Percentiles rank a stretch among this genome's conserved stretches.
phyloP scores from a whole-genome alignment of 306 rosid species.

The Vigna radiata region DNA sequence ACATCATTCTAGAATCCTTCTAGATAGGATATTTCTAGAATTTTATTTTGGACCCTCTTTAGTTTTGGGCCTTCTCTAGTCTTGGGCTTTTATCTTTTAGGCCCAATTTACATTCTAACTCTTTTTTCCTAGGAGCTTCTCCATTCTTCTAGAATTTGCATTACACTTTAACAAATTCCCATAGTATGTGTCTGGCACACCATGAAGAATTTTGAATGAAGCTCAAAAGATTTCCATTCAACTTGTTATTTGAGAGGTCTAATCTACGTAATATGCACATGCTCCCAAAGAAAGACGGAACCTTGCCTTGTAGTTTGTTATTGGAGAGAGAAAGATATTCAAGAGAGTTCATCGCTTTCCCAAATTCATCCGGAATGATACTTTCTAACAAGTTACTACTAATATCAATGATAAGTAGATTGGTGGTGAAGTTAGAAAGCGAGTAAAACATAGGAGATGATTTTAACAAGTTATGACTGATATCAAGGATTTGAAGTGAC shows the following conservation, averaged over 20 bases:
- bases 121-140: no score
- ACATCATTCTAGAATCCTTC: no score
- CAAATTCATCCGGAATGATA: background rate
- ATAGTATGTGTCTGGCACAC: no score
- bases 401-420: background rate
- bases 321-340: rapidly evolving
- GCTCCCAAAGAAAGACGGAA: slow-evolving; percentile 5
- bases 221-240: background rate
- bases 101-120: no score
- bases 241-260: rapidly evolving
- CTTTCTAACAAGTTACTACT: background rate
- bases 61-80: no score
- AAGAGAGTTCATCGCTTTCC: background rate
- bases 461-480: background rate
- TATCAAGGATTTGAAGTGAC: background rate
- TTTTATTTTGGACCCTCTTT: no score
- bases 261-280: slow-evolving; percentile 10
- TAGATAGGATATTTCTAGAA: no score
- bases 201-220: background rate
- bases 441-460: background rate
- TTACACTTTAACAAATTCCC: no score
- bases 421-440: slow-evolving; percentile 24
- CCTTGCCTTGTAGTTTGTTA: slow-evolving; percentile 27
- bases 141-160: no score
- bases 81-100: no score